Evolutionary conservation across 441 rosid genomes (phyloP).

Genomic region (Breynia disticha): DNA sequence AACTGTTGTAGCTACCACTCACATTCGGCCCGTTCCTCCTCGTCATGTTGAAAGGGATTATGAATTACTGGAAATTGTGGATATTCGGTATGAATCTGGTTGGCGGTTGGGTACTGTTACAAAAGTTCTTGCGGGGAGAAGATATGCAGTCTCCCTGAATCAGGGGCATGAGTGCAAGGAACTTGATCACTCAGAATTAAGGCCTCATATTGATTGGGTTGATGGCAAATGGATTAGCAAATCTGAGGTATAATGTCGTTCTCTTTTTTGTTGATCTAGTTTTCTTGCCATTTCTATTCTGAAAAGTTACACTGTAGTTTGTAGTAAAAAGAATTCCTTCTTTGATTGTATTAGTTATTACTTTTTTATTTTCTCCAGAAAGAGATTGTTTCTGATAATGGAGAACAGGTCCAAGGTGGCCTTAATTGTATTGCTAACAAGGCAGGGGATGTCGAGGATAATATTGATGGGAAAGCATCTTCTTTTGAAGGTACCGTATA

Average conservation of each 20-base stretch:
- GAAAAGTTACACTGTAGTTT: background rate
- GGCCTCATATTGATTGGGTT: constrained; percentile 51
- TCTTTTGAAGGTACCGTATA: constrained; percentile 5
- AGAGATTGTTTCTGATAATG: constrained; percentile 18
- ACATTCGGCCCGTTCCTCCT: constrained; percentile 47
- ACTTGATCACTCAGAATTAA: constrained; percentile 24
- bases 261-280: background rate
- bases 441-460: constrained; percentile 17
- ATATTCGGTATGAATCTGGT: constrained; percentile 20
- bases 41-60: constrained; percentile 22
- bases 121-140: constrained; percentile 27
- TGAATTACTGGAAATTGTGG: constrained; percentile 50
- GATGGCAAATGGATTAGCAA: constrained; percentile 38
- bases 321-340: no score
- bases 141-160: constrained; percentile 33
- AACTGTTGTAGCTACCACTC: constrained; percentile 20
- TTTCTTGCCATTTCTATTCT: constrained; percentile 2
- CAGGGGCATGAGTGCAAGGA: constrained; percentile 32
- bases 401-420: constrained; percentile 15
- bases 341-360: no score
- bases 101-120: constrained; percentile 47
- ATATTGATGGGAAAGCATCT: constrained; percentile 15
- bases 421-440: background rate
- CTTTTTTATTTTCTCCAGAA: constrained; percentile 24
- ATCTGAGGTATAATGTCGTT: constrained; percentile 27